Evolutionary conservation across 805 yeast genomes (phyloP), one percentile per base, ranked within the genome.

Genomic region (Yarrowia deformans): DNA sequence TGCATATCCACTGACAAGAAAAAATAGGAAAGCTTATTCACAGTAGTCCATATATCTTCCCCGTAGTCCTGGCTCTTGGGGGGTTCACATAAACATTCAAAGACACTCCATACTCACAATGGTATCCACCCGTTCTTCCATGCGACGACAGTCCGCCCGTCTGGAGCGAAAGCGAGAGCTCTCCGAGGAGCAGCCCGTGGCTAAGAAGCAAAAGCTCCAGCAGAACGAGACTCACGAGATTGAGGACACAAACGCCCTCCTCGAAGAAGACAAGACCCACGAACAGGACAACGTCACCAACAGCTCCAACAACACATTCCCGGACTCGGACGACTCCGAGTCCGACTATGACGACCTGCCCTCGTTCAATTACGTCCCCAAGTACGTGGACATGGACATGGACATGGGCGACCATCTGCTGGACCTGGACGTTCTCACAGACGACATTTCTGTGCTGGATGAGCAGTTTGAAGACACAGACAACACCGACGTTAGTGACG

Each of bases 41-140:
- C 9, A 54, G 45, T 39, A 39, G 60, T 54, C 45, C 60, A 54
- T 54, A 54, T 54, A 54, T 54, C 45, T 54, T 39, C 60, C 60
- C 78, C 79, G 77, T 79, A 79, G 81, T 54, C 45, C 60, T 13
- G 8, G 10, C 49, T 23, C 10, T n/a, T 18, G 10, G 9, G 39
- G 9, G 8, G 23, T 16, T 13, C 18, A 32, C 12, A 32, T 10
- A 16, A 18, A 18, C n/a, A n/a, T n/a, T n/a, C 14, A 3, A 3
- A 10, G 7, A 45, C 45, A 37, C 29, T 13, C 29, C 2, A 14
- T 14, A 9, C 35, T 14, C 63, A 42, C 63, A 56, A 60, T 60
- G 66, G 66, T 35, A 14, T 60, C 66, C 52, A 60, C 66, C 34
- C 66, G 66, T 16, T 60, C 66, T 60, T 60, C 66, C 32, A 29